Conservation (phyloP, 352 stramenopile genomes). For the Phytophthora ramorum region DNA sequence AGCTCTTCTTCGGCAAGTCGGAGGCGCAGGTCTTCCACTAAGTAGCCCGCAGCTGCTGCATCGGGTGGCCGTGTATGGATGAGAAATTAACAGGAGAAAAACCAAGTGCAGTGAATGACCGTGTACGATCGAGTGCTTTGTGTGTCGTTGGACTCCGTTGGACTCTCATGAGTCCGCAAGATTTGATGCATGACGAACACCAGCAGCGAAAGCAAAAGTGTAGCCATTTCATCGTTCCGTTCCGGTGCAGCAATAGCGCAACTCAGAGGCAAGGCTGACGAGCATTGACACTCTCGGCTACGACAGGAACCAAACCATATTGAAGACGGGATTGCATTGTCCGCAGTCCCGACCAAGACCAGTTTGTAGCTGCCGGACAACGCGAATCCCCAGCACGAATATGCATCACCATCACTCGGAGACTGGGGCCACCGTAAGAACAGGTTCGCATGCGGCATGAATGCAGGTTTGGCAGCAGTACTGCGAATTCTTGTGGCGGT, state of each 20-base stretch:
- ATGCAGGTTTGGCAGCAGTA: neutral
- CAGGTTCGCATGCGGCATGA: no score
- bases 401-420: no score
- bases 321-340: no score
- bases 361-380: no score
- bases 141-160: constrained; percentile 11
- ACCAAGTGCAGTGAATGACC: constrained; percentile 20
- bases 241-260: neutral
- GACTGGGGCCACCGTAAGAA: neutral
- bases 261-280: neutral
- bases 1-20: constrained; percentile 83
- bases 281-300: neutral
- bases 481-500: neutral
- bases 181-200: constrained; percentile 9
- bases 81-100: constrained; percentile 23
- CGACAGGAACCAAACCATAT: no score
- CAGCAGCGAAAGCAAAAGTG: neutral
- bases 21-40: constrained; percentile 83
- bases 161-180: neutral
- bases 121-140: constrained; percentile 8
- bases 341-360: no score
- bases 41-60: neutral
- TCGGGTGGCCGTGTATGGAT: constrained; percentile 17
- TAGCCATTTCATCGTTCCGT: constrained; percentile 5
- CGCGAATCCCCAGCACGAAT: no score